Evolutionary conservation across 768 basidiomycete genomes (phyloP).

Genomic region (Termitomyces sp.): DNA sequence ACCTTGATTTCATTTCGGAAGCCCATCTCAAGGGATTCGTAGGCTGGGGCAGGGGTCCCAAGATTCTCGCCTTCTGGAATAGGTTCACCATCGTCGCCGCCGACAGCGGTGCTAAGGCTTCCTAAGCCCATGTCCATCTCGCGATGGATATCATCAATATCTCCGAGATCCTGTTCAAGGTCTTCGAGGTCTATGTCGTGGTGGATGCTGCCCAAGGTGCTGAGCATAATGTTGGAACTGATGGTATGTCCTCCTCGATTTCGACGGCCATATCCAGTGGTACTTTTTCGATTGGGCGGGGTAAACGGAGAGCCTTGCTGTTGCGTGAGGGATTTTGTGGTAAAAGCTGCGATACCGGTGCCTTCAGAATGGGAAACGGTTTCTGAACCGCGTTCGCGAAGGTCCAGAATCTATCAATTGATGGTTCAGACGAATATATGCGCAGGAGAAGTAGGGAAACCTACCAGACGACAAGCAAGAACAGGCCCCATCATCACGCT

Average conservation of each 20-base stretch:
- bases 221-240: constrained; percentile 60
- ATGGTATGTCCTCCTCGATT: constrained; percentile 43
- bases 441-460: constrained; percentile 11
- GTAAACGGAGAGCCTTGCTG: constrained; percentile 52
- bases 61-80: constrained; percentile 35
- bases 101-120: constrained; percentile 43
- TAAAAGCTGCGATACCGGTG: constrained; percentile 62
- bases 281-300: constrained; percentile 43
- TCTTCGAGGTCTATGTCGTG: constrained; percentile 44
- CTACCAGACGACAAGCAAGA: constrained; percentile 71
- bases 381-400: constrained; percentile 77
- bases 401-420: constrained; percentile 60
- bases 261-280: constrained; percentile 27
- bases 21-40: constrained; percentile 46
- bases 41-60: constrained; percentile 51
- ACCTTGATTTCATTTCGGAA: constrained; percentile 16
- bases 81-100: constrained; percentile 49
- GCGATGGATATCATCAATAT: constrained; percentile 53
- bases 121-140: constrained; percentile 50
- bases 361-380: constrained; percentile 72
- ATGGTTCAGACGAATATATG: constrained; percentile 2
- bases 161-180: constrained; percentile 46
- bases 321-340: constrained; percentile 56
- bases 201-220: constrained; percentile 56
- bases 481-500: constrained; percentile 82